These are phyloP conservation scores for Schrenkiella parvula DNA, from an alignment of 345 rosid genomes.

Conservation along the genomic window DNA sequence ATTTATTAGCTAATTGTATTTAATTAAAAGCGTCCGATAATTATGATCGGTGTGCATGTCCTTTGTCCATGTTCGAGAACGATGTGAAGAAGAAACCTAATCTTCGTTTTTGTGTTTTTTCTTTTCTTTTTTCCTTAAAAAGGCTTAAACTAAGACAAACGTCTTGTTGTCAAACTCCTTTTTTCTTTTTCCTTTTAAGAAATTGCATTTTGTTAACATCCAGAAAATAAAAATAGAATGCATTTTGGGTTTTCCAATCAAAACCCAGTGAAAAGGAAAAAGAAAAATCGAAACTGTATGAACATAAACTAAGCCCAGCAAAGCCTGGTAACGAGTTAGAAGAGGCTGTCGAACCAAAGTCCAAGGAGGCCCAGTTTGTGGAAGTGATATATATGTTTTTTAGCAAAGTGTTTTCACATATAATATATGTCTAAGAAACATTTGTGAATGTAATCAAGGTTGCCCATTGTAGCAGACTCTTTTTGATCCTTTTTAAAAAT, in stretches of 20 bases:
- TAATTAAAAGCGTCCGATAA: constrained; percentile 8
- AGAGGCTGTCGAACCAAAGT: neutral
- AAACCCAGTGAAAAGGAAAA: neutral
- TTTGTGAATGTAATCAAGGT: too few relatives aligned
- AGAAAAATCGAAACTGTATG: neutral
- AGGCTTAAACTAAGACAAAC: neutral
- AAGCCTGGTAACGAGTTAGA: neutral
- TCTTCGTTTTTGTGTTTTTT: neutral
- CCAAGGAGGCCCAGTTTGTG: neutral
- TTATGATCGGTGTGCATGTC: constrained; percentile 7
- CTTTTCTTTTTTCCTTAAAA: neutral
- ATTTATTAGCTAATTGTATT: neutral
- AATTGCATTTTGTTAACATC: too few relatives aligned
- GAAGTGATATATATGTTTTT: too few relatives aligned
- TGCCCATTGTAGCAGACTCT: too few relatives aligned
- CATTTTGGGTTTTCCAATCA: neutral
- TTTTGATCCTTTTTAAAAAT: too few relatives aligned
- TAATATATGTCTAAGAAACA: too few relatives aligned
- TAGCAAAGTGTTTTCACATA: too few relatives aligned
- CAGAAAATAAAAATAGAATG: too few relatives aligned
- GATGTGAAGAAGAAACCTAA: neutral
- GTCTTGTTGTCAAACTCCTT: too few relatives aligned
- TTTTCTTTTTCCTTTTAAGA: too few relatives aligned
- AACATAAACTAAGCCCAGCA: neutral
- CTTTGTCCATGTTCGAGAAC: constrained; percentile 5